Evolutionary conservation across 306 rosid species (phyloP), one percentile per base, ranked within the genome.

Genomic region (Quercus glauca): DNA sequence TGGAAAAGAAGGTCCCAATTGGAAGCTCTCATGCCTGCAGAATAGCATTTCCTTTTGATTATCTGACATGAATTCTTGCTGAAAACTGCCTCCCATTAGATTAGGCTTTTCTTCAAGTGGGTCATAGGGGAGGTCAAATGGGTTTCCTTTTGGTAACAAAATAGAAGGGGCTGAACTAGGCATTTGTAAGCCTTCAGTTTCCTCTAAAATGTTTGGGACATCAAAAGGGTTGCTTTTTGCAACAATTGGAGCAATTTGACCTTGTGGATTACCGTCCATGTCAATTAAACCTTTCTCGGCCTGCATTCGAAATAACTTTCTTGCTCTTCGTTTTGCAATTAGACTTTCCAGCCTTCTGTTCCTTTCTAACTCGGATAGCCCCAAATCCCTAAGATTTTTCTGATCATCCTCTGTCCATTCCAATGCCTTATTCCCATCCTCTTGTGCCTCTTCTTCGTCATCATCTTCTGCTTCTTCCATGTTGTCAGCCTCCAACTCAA

Each of bases 391-490:
- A 1, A 93, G 83, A 60, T 91, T 95, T 20, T 82, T 88, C 31
- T 91, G 92, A 83, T 95, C 99, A 77, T 93, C 90, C 4, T 90
- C 93, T 21, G 95, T 90, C 99, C 99, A 95, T 81, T 90, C 90
- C 69, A 95, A 80, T 18, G 88, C 93, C 57, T 85, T 90, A n/a
- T 84, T 84, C 56, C 82, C 77, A 6, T 81, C 85, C 63, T 87
- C 88, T 12, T 80, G 82, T 10, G 60, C 61, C 12, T 75, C 87
- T 14, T 29, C 77, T 74, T 73, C 82, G 0, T 82, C 91, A 0
- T 92, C 91, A 1, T 84, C 89, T 4, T 86, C 87, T 21, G 31
- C 79, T 3, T 87, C 87, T 26, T 82, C 90, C 3, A 73, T 28
- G 71, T 76, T 83, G 23, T 73, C 83, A 17, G 5, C 55, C 35